phyloP scores from a whole-genome alignment of 805 yeast species.

The Kodamaea lidongshanica region DNA sequence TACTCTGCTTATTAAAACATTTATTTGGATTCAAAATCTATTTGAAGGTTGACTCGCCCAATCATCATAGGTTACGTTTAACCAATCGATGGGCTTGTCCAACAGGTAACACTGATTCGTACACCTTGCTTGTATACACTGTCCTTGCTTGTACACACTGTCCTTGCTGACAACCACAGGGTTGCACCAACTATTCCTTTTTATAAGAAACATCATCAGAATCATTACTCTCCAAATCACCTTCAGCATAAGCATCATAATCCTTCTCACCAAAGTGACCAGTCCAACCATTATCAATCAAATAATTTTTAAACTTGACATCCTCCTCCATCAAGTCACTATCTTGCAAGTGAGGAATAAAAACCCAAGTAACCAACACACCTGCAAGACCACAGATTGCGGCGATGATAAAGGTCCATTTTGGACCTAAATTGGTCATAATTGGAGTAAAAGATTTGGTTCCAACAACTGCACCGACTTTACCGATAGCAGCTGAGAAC shows the following conservation, averaged over 20 bases:
- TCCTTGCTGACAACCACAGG: too few species aligned
- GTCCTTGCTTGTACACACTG: too few species aligned
- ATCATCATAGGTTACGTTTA: too few species aligned
- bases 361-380: slow-evolving; percentile 50
- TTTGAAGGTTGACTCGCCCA: too few species aligned
- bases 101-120: too few species aligned
- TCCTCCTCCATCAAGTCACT: slow-evolving; percentile 67
- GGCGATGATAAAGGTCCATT: slow-evolving; percentile 76
- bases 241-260: slow-evolving; percentile 7
- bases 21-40: too few species aligned
- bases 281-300: slow-evolving; percentile 54
- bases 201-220: slow-evolving; percentile 1
- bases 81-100: too few species aligned
- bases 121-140: too few species aligned
- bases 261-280: slow-evolving; percentile 39
- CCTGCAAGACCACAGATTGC: slow-evolving; percentile 68
- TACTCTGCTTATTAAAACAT: too few species aligned
- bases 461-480: slow-evolving; percentile 82
- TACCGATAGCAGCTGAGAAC: slow-evolving; percentile 71
- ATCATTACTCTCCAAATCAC: slow-evolving; percentile 8
- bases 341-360: slow-evolving; percentile 62
- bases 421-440: slow-evolving; percentile 53
- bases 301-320: slow-evolving; percentile 52
- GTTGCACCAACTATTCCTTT: too few species aligned
- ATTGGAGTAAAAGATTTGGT: slow-evolving; percentile 68